phyloP scores from a whole-genome alignment of 148 eudicot species.

The Amaranthus cruentus region DNA sequence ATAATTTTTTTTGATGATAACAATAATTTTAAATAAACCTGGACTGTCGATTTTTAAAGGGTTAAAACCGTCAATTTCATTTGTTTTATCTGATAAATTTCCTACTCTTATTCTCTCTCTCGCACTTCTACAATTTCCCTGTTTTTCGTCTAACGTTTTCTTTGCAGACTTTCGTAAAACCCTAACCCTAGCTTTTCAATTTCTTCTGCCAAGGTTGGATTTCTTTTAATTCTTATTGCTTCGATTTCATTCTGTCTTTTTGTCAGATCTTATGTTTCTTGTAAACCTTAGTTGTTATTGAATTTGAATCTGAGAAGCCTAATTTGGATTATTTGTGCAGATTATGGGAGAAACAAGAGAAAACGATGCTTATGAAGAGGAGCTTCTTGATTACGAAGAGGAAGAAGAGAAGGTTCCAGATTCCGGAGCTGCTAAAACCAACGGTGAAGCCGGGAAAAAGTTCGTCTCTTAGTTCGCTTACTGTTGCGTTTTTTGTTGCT shows the following conservation, averaged over 20 bases:
- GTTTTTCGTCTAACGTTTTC: slow-evolving; percentile 25
- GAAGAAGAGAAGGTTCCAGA: slow-evolving; percentile 56
- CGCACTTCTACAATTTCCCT: slow-evolving; percentile 15
- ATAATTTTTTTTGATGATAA: too few species aligned
- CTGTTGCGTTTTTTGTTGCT: background rate
- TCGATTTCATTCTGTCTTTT: background rate
- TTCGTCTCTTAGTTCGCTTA: slow-evolving; percentile 16
- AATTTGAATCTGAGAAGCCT: slow-evolving; percentile 13
- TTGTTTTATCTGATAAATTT: too few species aligned
- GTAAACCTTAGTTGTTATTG: background rate
- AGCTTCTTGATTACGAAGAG: slow-evolving; percentile 60
- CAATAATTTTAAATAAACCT: too few species aligned
- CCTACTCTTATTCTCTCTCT: background rate
- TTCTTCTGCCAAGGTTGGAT: slow-evolving; percentile 20
- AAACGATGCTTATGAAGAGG: slow-evolving; percentile 53
- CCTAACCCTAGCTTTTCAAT: slow-evolving; percentile 26
- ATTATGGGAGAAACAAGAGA: slow-evolving; percentile 51
- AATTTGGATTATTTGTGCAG: slow-evolving; percentile 3
- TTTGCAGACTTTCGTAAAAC: slow-evolving; percentile 25
- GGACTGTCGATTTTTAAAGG: background rate
- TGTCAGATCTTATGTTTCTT: background rate
- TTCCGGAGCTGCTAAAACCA: slow-evolving; percentile 34
- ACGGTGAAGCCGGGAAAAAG: slow-evolving; percentile 53
- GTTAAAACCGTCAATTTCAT: slow-evolving; percentile 15
- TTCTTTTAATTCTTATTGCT: background rate